phyloP scores from a whole-genome alignment of 2,329 filamentous ascomycete genomes.

The Phialophora tarda region DNA sequence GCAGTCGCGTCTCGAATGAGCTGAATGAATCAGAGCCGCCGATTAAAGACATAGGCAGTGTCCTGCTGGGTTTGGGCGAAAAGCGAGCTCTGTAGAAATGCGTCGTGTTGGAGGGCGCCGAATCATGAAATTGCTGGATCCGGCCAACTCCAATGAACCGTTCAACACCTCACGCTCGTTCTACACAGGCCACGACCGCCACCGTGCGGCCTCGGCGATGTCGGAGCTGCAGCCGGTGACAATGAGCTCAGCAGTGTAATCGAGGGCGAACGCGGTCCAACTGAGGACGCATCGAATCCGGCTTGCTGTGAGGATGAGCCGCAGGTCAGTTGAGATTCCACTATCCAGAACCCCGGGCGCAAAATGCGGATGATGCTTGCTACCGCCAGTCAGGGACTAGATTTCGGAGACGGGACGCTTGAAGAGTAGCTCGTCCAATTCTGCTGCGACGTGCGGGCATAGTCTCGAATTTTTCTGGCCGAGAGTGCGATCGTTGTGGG shows the following conservation, averaged over 20 bases:
- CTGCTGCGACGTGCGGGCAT: constrained; percentile 22
- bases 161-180: neutral
- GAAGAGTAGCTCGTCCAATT: constrained; percentile 17
- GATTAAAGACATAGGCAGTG: constrained; percentile 12
- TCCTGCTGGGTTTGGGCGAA: neutral
- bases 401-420: constrained; percentile 9
- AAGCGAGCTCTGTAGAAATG: constrained; percentile 6
- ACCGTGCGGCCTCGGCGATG: constrained; percentile 5
- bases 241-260: constrained; percentile 4
- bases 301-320: neutral
- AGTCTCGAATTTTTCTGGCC: constrained; percentile 20
- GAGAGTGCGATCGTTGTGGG: constrained; percentile 10
- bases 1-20: constrained; percentile 19
- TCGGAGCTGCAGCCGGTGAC: constrained; percentile 18
- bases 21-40: constrained; percentile 7
- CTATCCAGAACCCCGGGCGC: neutral
- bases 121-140: constrained; percentile 26
- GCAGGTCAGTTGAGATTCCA: neutral
- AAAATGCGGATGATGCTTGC: constrained; percentile 16
- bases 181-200: constrained; percentile 13
- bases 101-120: constrained; percentile 19
- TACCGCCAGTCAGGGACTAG: constrained; percentile 20
- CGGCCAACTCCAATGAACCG: constrained; percentile 13
- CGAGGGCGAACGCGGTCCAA: neutral
- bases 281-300: neutral